Evolutionary conservation across 148 eudicot genomes (phyloP).

Genomic region (Silene uniflora): DNA sequence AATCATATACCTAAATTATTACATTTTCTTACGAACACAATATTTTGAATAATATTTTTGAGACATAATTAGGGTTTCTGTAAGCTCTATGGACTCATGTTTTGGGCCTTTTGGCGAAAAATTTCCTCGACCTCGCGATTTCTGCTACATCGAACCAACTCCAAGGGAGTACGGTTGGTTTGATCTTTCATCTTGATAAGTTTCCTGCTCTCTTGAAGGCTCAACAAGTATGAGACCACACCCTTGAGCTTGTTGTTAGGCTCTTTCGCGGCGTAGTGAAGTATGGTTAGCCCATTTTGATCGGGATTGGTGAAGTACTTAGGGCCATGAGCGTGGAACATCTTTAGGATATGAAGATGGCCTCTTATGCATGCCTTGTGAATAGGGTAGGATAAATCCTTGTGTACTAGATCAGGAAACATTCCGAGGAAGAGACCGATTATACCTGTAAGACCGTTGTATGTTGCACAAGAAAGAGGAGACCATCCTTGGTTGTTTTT

Average conservation of each 20-base stretch:
- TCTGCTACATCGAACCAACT: background rate
- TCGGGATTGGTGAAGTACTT: background rate
- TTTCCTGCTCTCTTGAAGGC: background rate
- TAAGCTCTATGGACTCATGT: too few relatives aligned
- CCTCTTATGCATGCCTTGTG: conserved; percentile 11
- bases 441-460: background rate
- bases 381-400: conserved; percentile 11
- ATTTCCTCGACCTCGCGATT: background rate
- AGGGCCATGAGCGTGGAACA: background rate
- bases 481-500: background rate
- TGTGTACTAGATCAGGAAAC: background rate
- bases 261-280: conserved; percentile 11
- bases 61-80: background rate
- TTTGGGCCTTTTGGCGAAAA: background rate
- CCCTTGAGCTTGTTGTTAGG: conserved; percentile 7
- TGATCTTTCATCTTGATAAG: conserved; percentile 15
- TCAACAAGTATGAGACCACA: conserved; percentile 15
- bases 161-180: background rate
- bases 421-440: background rate
- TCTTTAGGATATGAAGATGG: background rate
- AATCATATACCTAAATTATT: too few relatives aligned
- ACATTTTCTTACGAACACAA: too few relatives aligned
- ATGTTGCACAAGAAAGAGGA: conserved; percentile 13
- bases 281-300: conserved; percentile 5
- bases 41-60: background rate